Base-by-base conservation (phyloP, 495 filamentous ascomycete genomes). In the Aspergillus biplanus region DNA sequence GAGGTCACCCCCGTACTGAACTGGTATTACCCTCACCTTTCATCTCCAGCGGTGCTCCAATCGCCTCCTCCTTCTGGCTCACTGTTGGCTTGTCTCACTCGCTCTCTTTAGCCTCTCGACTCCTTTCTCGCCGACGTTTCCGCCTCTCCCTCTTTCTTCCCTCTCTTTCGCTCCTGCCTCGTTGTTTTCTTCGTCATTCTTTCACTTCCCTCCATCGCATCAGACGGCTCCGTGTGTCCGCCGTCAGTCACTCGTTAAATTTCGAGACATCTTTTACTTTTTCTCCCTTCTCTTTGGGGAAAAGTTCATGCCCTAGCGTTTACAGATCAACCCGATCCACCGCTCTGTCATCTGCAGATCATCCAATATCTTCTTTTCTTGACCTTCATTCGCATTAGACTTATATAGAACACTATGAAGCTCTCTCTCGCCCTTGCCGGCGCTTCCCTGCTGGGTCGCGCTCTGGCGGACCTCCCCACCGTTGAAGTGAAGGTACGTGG, bases 391-490 rank as follows among this genome's bases (percentile, higher is more conserved):
- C 27, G 37, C 39, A 15, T 9, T 54, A 35, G 47, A 18, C 13
- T 48, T 48, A 15, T 63, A 35, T 48, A 32, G n/a, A 57, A 21
- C 71, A 76, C 61, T 49, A 82, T 82, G 80, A 83, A 82, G 71
- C 68, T 69, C 58, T 77, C 82, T 11, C 64, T 79, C 63, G 65
- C 75, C 59, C 62, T 83, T 33, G 80, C 83, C 46, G 82, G 81
- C 65, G 73, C 85, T 61, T 73, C 76, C 65, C 66, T 78, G 72
- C 62, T 87, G 52, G 69, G 85, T 67, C 78, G 85, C 37, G 83
- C 82, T 56, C 80, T 86, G 49, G 85, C 87, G 52, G 78, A 82
- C 61, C 67, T 92, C 16, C 87, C 89, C 59, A 80, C 84, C 21
- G 90, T 93, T 67, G 75, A 88, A 67, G 46, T 52, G 56, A 68